These are phyloP conservation scores for Podila clonocystis DNA, from an alignment of 192 early-diverging fungal genomes.

Conservation along the genomic window DNA sequence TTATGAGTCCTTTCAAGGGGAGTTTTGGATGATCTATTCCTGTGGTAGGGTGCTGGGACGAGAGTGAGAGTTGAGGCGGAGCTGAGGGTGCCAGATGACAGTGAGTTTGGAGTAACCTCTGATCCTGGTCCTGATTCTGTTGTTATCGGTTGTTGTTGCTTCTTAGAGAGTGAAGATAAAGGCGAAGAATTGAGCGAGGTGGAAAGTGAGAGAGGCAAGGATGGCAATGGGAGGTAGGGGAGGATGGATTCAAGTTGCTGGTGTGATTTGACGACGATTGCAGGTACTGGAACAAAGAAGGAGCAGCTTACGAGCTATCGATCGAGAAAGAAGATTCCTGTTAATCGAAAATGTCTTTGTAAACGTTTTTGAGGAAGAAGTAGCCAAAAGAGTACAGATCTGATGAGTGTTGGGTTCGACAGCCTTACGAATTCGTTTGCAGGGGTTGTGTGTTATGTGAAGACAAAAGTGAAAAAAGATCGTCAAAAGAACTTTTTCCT, in stretches of 20 bases:
- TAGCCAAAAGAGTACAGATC: no score
- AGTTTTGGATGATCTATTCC: background rate
- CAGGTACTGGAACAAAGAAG: slow-evolving; percentile 27
- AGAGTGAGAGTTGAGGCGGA: background rate
- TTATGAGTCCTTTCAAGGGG: background rate
- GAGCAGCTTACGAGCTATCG: slow-evolving; percentile 16
- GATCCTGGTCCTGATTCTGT: background rate
- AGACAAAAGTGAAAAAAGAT: no score
- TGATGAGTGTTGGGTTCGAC: no score
- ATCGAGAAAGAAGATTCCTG: background rate
- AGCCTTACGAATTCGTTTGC: no score
- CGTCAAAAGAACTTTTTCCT: no score
- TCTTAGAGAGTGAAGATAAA: background rate
- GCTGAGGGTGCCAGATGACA: background rate
- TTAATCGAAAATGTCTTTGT: no score
- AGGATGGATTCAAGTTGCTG: slow-evolving; percentile 24
- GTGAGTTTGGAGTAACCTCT: background rate
- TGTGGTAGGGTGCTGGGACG: background rate
- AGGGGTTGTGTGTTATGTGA: no score
- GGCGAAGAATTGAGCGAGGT: background rate
- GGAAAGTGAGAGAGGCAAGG: background rate
- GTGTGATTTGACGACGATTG: slow-evolving; percentile 31
- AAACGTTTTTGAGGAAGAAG: no score
- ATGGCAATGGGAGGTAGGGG: slow-evolving; percentile 16
- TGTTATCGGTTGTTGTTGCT: background rate